These are phyloP conservation scores for Fusarium sp. DNA, from an alignment of 2,329 filamentous ascomycete genomes.

Conservation along the genomic window DNA sequence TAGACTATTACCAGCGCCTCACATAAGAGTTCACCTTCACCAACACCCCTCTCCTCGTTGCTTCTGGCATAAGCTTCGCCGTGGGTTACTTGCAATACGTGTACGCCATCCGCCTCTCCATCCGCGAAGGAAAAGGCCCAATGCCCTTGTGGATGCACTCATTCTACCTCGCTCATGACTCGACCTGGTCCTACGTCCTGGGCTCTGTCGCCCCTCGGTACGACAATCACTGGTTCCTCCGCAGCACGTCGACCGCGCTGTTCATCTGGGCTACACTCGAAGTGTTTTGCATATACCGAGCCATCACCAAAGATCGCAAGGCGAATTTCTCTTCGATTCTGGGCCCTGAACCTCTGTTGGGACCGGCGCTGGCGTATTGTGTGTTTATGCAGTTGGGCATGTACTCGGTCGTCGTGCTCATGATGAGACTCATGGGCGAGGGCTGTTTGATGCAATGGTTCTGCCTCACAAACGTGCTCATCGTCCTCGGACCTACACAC, in stretches of 20 bases:
- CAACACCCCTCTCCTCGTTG: not conserved
- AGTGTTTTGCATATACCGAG: not conserved
- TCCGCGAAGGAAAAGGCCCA: not conserved
- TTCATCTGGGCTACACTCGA: not conserved
- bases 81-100: not conserved
- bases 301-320: not conserved
- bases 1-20: not conserved
- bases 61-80: not conserved
- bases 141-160: constrained; percentile 12
- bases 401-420: not conserved
- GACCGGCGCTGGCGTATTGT: not conserved
- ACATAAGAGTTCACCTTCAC: not conserved
- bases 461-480: constrained; percentile 6
- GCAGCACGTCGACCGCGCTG: not conserved
- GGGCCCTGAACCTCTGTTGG: not conserved
- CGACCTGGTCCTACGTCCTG: not conserved
- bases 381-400: constrained; percentile 2
- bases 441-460: constrained; percentile 6
- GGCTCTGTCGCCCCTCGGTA: not conserved
- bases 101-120: not conserved
- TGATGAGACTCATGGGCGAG: constrained; percentile 5
- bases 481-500: not conserved
- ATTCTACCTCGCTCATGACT: constrained; percentile 19
- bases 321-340: not conserved
- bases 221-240: constrained; percentile 6